These are phyloP conservation scores for Tulasnella sp. DNA, from an alignment of 768 basidiomycete genomes.

Conservation along the genomic window DNA sequence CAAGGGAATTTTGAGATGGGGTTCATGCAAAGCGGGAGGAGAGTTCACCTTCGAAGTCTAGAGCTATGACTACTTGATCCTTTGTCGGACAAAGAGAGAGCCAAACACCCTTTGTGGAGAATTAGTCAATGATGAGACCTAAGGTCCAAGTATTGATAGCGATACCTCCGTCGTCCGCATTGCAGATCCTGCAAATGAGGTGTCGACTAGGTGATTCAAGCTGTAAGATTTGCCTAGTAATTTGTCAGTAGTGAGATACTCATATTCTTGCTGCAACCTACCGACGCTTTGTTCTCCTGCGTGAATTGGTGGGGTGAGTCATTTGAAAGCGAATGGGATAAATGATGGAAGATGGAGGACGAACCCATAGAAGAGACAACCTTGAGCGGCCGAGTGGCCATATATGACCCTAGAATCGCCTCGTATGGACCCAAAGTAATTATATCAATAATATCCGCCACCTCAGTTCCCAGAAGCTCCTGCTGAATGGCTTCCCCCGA, in stretches of 20 bases:
- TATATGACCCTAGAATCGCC: constrained; percentile 63
- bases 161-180: constrained; percentile 49
- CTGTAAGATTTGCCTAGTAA: constrained; percentile 53
- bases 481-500: constrained; percentile 57
- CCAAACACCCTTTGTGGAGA: constrained; percentile 56
- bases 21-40: not conserved
- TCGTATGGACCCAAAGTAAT: constrained; percentile 66
- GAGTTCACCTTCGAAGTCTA: constrained; percentile 63
- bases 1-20: not conserved
- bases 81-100: constrained; percentile 66
- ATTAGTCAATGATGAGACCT: no score
- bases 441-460: constrained; percentile 13
- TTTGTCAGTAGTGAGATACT: not conserved
- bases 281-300: constrained; percentile 66
- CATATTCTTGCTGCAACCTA: not conserved
- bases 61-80: constrained; percentile 57
- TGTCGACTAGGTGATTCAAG: constrained; percentile 63
- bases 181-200: constrained; percentile 66
- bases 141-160: no score
- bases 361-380: constrained; percentile 68
- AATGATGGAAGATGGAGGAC: not conserved
- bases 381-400: constrained; percentile 63
- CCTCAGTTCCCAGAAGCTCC: constrained; percentile 59
- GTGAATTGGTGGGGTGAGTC: not conserved
- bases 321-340: not conserved